phyloP scores from a whole-genome alignment of 306 rosid genomes.

The Quercus wislizeni region DNA sequence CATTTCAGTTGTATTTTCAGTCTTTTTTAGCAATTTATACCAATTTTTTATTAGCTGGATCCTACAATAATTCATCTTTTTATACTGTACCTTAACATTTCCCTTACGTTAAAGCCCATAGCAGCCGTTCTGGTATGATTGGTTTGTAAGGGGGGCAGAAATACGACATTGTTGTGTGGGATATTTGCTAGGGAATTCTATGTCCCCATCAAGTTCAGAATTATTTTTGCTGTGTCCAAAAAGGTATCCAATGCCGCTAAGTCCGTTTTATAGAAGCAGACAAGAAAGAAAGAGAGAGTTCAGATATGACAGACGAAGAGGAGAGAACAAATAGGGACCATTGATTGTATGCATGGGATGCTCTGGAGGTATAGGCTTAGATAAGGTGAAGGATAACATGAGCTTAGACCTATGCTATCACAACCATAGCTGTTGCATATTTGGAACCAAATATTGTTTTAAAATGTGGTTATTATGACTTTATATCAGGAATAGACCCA shows the following conservation, averaged over 20 bases:
- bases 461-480: too few relatives aligned
- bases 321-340: not conserved
- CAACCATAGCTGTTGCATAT: too few relatives aligned
- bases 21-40: too few relatives aligned
- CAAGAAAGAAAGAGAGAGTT: conserved; percentile 10
- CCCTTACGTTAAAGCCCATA: not conserved
- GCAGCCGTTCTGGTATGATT: not conserved
- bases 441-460: too few relatives aligned
- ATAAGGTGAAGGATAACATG: not conserved
- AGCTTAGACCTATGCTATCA: too few relatives aligned
- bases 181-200: not conserved
- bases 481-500: too few relatives aligned
- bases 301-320: not conserved
- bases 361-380: not conserved
- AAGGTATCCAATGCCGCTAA: conserved; percentile 26
- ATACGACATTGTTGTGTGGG: not conserved
- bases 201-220: not conserved
- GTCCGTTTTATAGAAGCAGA: not conserved
- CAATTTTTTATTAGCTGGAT: too few relatives aligned
- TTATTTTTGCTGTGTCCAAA: not conserved
- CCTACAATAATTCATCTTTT: too few relatives aligned
- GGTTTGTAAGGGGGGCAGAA: not conserved
- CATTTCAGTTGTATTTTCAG: too few relatives aligned
- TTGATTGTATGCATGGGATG: not conserved
- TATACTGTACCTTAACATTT: not conserved